A percentile compares a stretch with the other conserved stretches of the same genome.
phyloP scores from a whole-genome alignment of 331 rosid genomes.

The Cydonia oblonga region DNA sequence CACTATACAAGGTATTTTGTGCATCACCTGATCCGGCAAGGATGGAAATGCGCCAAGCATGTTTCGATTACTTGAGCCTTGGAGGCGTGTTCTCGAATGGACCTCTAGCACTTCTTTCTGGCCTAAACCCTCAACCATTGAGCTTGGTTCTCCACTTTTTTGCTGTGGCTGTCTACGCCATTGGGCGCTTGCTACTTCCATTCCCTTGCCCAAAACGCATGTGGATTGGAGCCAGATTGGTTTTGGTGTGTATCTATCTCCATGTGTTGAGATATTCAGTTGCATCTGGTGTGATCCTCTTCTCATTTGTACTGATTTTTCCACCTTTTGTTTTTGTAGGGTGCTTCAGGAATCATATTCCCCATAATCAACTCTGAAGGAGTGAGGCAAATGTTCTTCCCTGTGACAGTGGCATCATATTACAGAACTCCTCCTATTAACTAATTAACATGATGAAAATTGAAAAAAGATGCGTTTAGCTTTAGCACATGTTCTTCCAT shows the following conservation, averaged over 20 bases:
- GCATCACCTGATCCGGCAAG: slow-evolving; percentile 12
- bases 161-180: slow-evolving; percentile 5
- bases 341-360: slow-evolving; percentile 35
- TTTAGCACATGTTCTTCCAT: neutral
- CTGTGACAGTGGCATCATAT: slow-evolving; percentile 21
- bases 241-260: neutral
- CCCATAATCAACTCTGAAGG: slow-evolving; percentile 48
- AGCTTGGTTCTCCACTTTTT: slow-evolving; percentile 14
- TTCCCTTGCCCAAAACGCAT: slow-evolving; percentile 16
- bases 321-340: slow-evolving; percentile 5
- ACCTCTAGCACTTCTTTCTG: slow-evolving; percentile 10
- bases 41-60: slow-evolving; percentile 18
- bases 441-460: neutral
- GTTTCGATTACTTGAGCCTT: slow-evolving; percentile 16
- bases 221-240: slow-evolving; percentile 7
- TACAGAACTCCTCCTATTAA: slow-evolving; percentile 1
- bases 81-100: slow-evolving; percentile 15
- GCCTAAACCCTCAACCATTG: slow-evolving; percentile 10
- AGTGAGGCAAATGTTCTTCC: slow-evolving; percentile 36
- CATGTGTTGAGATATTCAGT: neutral
- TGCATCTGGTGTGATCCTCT: too few relatives aligned
- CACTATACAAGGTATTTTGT: slow-evolving; percentile 8
- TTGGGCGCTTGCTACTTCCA: slow-evolving; percentile 11
- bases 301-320: neutral
- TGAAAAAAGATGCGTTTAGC: neutral